phyloP scores from a whole-genome alignment of 2,329 filamentous ascomycete species.

The Seiridium cupressi region DNA sequence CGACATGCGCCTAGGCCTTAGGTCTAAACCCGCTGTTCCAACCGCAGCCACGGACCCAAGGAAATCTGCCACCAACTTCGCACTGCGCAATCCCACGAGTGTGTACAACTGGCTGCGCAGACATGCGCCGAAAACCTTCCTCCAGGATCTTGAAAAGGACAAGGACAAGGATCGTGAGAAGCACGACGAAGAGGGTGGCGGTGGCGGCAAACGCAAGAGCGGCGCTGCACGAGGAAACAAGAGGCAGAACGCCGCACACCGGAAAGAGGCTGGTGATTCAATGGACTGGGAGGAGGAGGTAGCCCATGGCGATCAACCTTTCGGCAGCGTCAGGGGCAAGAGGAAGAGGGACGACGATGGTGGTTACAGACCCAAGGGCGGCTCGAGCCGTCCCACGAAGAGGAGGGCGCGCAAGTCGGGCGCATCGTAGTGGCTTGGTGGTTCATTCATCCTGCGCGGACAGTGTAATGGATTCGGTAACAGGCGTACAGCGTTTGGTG shows the following conservation, averaged over 20 bases:
- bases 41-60: slow-evolving; percentile 40
- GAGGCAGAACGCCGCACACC: slow-evolving; percentile 32
- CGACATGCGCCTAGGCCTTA: slow-evolving; percentile 48
- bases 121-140: slow-evolving; percentile 79
- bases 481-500: slow-evolving; percentile 2
- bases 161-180: slow-evolving; percentile 38
- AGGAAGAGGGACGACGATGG: slow-evolving; percentile 57
- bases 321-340: slow-evolving; percentile 45
- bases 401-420: slow-evolving; percentile 36
- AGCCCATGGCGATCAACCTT: slow-evolving; percentile 30
- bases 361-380: slow-evolving; percentile 59
- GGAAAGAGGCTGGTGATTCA: slow-evolving; percentile 25
- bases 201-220: slow-evolving; percentile 30
- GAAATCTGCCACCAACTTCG: slow-evolving; percentile 38
- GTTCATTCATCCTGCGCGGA: too few species aligned
- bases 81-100: slow-evolving; percentile 77
- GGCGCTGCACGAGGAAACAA: slow-evolving; percentile 31
- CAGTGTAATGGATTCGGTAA: neutral
- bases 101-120: slow-evolving; percentile 95
- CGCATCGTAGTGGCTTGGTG: neutral
- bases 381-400: slow-evolving; percentile 51
- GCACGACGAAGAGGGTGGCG: slow-evolving; percentile 27
- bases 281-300: slow-evolving; percentile 39
- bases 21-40: slow-evolving; percentile 48
- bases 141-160: slow-evolving; percentile 67